Percentiles rank a stretch among this genome's conserved stretches.
Conservation (phyloP, 2,329 filamentous ascomycete genomes). For the Rutstroemia sydowiana region DNA sequence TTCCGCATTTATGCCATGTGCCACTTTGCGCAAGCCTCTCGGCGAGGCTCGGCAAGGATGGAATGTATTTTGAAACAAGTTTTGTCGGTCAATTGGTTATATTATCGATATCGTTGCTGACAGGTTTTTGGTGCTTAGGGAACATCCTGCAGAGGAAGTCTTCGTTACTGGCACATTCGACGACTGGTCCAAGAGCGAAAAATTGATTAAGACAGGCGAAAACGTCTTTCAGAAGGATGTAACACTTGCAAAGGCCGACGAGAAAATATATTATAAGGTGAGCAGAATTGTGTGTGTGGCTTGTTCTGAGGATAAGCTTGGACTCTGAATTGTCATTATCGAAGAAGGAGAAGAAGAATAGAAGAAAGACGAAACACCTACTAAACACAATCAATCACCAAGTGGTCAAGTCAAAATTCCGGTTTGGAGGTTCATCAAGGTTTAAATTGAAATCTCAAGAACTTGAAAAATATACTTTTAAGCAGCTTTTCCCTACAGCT, state of each 20-base stretch:
- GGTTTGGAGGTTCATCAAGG: slow-evolving; percentile 4
- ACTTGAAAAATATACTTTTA: neutral
- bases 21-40: neutral
- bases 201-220: slow-evolving; percentile 70
- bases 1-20: slow-evolving; percentile 9
- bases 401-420: slow-evolving; percentile 5
- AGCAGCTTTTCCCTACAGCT: slow-evolving; percentile 4
- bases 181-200: slow-evolving; percentile 81
- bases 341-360: no score
- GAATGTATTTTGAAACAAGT: neutral
- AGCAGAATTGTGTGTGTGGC: slow-evolving; percentile 23
- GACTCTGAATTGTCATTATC: neutral
- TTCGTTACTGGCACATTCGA: slow-evolving; percentile 96
- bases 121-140: slow-evolving; percentile 47
- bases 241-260: slow-evolving; percentile 52
- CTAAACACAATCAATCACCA: neutral
- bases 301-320: neutral
- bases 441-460: slow-evolving; percentile 1
- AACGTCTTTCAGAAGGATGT: slow-evolving; percentile 77
- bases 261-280: slow-evolving; percentile 95
- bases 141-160: slow-evolving; percentile 73
- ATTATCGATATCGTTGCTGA: neutral
- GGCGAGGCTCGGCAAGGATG: no score
- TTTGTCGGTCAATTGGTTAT: neutral
- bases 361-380: neutral